Base-by-base conservation (phyloP, 2,329 filamentous ascomycete species). In the Graphilbum sp. region DNA sequence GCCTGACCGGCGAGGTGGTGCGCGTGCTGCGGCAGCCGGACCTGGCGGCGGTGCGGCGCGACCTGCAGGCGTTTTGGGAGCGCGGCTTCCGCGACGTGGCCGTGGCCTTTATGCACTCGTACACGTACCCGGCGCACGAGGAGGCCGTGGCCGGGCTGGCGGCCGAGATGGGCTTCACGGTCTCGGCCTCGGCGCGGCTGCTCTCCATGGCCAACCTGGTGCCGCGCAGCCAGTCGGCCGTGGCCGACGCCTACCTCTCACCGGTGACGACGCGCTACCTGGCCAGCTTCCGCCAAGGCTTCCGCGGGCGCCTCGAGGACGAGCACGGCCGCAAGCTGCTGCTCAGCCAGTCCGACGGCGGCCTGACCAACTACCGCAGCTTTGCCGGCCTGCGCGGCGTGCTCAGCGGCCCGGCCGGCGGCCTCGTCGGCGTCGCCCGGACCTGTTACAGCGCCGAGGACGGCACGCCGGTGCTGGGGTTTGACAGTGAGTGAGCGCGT, bases 191-290 rank as follows among this genome's bases (percentile, higher is more conserved):
- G 10, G 34, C 40, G n/a, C 12, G 16, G 31, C 40, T 42, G 25
- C 27, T 24, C 20, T 9, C 20, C n/a, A 82, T 81, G 76, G 81
- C 83, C 55, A 82, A 83, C 54, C 60, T 83, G 17, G 70, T 82
- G 2, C 75, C 79, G 5, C 61, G 79, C 48, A 75, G 74, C 10
- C 79, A 74, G 3, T 81, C 76, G 17, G 75, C 77, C 2, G 79
- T 74, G 45, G 78, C 77, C 15, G 79, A 83, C 57, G 78, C 79
- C 13, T 84, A 84, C 50, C 61, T 84, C 17, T 82, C 78, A 0
- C 79, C 79, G 0, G 71, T 74, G 1, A 83, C 82, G 45, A 67
- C 71, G 43, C 75, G 75, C 48, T 84, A 84, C 50, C 77, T 83
- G 39, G 72, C 74, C 2, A 80, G 84, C 49, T 63, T 69, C 40